These are phyloP conservation scores for Auriscalpium vulgare DNA, from an alignment of 768 basidiomycete genomes.

Conservation along the genomic window DNA sequence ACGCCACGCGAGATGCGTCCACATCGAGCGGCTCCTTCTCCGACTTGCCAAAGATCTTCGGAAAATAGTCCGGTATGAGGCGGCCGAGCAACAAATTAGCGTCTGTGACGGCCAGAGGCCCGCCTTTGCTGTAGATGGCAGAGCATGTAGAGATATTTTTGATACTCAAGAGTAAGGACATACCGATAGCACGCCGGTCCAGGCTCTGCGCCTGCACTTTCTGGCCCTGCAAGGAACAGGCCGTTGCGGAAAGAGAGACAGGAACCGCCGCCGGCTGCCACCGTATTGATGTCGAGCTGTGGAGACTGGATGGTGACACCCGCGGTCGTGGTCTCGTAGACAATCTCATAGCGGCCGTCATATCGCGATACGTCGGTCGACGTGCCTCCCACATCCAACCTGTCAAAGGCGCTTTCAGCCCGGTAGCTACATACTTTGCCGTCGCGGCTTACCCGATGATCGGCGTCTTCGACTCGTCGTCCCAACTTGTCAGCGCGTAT, in stretches of 20 bases:
- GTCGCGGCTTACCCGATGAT: slow-evolving; percentile 66
- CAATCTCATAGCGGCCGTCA: slow-evolving; percentile 84
- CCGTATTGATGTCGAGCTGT: slow-evolving; percentile 92
- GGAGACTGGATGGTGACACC: slow-evolving; percentile 89
- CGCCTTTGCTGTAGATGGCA: slow-evolving; percentile 59
- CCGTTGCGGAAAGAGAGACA: slow-evolving; percentile 86
- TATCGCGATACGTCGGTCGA: slow-evolving; percentile 94
- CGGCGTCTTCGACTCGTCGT: slow-evolving; percentile 56
- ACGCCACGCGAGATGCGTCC: slow-evolving; percentile 58
- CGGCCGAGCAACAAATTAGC: slow-evolving; percentile 88
- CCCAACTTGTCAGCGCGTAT: slow-evolving; percentile 90
- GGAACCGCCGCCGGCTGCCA: slow-evolving; percentile 92
- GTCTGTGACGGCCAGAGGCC: slow-evolving; percentile 87
- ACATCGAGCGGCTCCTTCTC: slow-evolving; percentile 81
- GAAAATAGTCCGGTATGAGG: slow-evolving; percentile 85
- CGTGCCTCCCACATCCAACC: slow-evolving; percentile 90
- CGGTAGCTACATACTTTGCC: neutral
- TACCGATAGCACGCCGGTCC: slow-evolving; percentile 89
- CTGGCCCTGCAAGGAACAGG: slow-evolving; percentile 84
- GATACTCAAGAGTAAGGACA: slow-evolving; percentile 11
- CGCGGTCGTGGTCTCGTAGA: slow-evolving; percentile 94
- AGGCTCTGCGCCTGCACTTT: slow-evolving; percentile 90
- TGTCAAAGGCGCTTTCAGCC: slow-evolving; percentile 20
- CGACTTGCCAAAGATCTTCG: slow-evolving; percentile 87
- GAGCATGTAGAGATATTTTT: neutral